These are phyloP conservation scores for Mortierella sp. DNA, from an alignment of 371 early-diverging fungal species.

Conservation along the genomic window DNA sequence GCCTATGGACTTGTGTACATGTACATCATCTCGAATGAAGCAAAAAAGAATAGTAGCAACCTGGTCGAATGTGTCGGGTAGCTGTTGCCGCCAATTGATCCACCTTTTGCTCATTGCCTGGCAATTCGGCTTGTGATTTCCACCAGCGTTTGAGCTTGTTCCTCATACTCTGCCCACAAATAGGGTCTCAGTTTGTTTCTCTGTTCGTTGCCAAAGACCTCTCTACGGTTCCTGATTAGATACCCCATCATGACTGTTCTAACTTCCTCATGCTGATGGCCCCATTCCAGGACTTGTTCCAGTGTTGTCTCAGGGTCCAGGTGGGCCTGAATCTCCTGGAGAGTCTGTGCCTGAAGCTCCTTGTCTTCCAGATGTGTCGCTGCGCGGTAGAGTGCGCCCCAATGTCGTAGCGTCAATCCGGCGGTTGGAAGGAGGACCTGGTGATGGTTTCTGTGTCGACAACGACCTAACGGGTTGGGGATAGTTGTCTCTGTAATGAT, in stretches of 20 bases:
- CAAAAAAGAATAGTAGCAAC: too few species aligned
- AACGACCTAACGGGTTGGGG: neutral
- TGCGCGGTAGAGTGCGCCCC: slow-evolving; percentile 39
- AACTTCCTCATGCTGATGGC: slow-evolving; percentile 33
- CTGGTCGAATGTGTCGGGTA: too few species aligned
- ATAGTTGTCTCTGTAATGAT: slow-evolving; percentile 6
- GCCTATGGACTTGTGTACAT: too few species aligned
- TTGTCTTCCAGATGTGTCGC: slow-evolving; percentile 24
- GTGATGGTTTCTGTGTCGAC: slow-evolving; percentile 4
- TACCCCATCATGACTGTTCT: slow-evolving; percentile 33
- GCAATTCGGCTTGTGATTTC: slow-evolving; percentile 45
- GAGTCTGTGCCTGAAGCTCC: slow-evolving; percentile 11
- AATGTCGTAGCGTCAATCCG: slow-evolving; percentile 11
- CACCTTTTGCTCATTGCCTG: slow-evolving; percentile 10
- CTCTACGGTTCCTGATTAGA: slow-evolving; percentile 25
- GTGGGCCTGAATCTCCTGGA: slow-evolving; percentile 19
- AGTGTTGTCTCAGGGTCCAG: slow-evolving; percentile 32
- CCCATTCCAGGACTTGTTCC: slow-evolving; percentile 36
- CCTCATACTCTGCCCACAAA: slow-evolving; percentile 36
- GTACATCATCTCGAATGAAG: too few species aligned
- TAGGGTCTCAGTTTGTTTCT: slow-evolving; percentile 33
- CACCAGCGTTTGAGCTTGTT: slow-evolving; percentile 36
- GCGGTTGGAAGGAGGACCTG: neutral
- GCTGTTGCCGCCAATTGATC: too few species aligned
- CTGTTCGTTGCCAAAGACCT: slow-evolving; percentile 36